Evolutionary conservation across 2,329 filamentous ascomycete species (phyloP).

Genomic region (Hypoxylon sp.): DNA sequence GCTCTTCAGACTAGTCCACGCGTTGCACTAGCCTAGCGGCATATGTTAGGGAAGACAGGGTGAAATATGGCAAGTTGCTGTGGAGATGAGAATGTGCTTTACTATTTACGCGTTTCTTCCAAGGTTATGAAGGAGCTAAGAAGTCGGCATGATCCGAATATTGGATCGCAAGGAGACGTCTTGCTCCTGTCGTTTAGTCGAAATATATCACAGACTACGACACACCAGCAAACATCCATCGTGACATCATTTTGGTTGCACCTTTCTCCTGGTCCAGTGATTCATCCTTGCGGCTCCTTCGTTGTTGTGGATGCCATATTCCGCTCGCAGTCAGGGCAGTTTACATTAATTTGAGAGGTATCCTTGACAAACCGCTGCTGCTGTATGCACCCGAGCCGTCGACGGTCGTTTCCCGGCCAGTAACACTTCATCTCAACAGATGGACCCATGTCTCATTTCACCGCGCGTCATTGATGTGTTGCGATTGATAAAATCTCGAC

Average conservation of each 20-base stretch:
- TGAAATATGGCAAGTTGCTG: not conserved
- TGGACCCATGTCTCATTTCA: slow-evolving; percentile 10
- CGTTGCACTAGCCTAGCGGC: too few relatives aligned
- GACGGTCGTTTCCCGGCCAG: not conserved
- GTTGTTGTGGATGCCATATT: not conserved
- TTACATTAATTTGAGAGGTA: not conserved
- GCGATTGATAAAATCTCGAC: slow-evolving; percentile 1
- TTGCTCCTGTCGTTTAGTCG: not conserved
- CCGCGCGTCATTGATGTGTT: slow-evolving; percentile 8
- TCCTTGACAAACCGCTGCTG: not conserved
- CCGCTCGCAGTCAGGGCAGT: not conserved
- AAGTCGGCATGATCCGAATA: not conserved
- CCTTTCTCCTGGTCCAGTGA: too few relatives aligned
- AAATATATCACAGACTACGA: not conserved
- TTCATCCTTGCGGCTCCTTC: too few relatives aligned
- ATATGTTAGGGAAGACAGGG: too few relatives aligned
- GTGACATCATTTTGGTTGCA: not conserved
- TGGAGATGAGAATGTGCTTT: not conserved
- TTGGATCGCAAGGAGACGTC: not conserved
- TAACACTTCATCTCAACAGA: slow-evolving; percentile 13
- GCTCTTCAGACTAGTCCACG: too few relatives aligned
- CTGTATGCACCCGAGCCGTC: slow-evolving; percentile 2
- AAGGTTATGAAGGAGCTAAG: not conserved
- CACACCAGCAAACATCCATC: not conserved
- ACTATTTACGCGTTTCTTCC: not conserved